A percentile compares a stretch with the other conserved stretches of the same genome.
These are phyloP conservation scores for Populus hybrid DNA, from an alignment of 441 rosid genomes.

Conservation along the genomic window DNA sequence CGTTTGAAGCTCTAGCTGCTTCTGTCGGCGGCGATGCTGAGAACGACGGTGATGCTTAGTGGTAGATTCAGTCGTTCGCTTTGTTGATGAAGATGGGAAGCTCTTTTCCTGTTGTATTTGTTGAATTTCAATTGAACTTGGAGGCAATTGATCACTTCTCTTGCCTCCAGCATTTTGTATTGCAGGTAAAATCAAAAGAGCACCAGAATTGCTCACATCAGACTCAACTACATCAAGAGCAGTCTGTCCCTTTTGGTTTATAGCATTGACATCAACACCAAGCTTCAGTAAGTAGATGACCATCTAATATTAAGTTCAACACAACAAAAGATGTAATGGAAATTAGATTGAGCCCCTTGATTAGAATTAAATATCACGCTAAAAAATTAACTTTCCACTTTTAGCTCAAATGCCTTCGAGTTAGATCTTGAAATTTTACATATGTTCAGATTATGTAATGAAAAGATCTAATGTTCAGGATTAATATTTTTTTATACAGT, in stretches of 20 bases:
- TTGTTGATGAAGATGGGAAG: background rate
- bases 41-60: constrained; percentile 14
- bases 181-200: constrained; percentile 37
- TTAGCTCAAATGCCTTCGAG: no score
- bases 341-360: background rate
- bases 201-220: constrained; percentile 39
- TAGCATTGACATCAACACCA: constrained; percentile 37
- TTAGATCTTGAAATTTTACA: no score
- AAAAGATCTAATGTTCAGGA: no score
- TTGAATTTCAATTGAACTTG: constrained; percentile 24
- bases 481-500: no score
- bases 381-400: no score
- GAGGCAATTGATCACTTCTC: constrained; percentile 40
- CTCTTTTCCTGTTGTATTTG: background rate
- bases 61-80: constrained; percentile 12
- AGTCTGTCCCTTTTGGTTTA: constrained; percentile 39
- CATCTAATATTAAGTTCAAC: constrained; percentile 24
- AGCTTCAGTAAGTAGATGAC: constrained; percentile 34
- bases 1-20: constrained; percentile 38
- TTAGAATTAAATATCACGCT: background rate
- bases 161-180: constrained; percentile 38
- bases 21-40: constrained; percentile 28
- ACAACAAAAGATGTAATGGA: background rate
- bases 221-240: constrained; percentile 40
- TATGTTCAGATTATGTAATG: no score